phyloP scores from a whole-genome alignment of 2,329 filamentous ascomycete species.

The Xylariaceae sp. region DNA sequence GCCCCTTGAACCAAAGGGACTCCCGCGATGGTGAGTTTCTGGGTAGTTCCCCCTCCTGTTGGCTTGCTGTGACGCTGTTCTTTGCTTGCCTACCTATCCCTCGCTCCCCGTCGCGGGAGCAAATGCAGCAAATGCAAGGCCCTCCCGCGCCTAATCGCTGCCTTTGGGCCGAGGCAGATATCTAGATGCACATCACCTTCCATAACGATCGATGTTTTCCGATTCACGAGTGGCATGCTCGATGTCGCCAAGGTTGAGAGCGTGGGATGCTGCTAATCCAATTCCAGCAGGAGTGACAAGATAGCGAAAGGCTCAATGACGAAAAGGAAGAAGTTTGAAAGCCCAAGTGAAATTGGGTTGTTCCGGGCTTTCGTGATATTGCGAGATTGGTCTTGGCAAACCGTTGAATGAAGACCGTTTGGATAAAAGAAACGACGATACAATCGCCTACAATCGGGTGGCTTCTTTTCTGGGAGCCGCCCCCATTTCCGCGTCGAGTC shows the following conservation, averaged over 20 bases:
- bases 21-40: background rate
- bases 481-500: too few relatives aligned
- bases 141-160: background rate
- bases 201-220: conserved; percentile 11
- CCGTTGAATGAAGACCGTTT: too few relatives aligned
- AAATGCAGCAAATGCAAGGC: background rate
- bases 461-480: too few relatives aligned
- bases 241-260: background rate
- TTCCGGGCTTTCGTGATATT: background rate
- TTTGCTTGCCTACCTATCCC: too few relatives aligned
- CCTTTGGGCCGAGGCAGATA: background rate
- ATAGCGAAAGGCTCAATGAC: background rate
- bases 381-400: too few relatives aligned
- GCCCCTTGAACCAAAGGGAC: too few relatives aligned
- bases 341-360: background rate
- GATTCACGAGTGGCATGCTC: conserved; percentile 2
- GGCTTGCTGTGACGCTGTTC: background rate
- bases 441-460: too few relatives aligned
- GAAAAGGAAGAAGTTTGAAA: background rate
- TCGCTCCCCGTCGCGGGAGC: background rate
- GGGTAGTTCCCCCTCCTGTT: background rate
- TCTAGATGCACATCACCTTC: conserved; percentile 9
- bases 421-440: too few relatives aligned
- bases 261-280: conserved; percentile 9
- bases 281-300: conserved; percentile 10